Evolutionary conservation across 768 basidiomycete genomes (phyloP).

Genomic region (Mycena galericulata): DNA sequence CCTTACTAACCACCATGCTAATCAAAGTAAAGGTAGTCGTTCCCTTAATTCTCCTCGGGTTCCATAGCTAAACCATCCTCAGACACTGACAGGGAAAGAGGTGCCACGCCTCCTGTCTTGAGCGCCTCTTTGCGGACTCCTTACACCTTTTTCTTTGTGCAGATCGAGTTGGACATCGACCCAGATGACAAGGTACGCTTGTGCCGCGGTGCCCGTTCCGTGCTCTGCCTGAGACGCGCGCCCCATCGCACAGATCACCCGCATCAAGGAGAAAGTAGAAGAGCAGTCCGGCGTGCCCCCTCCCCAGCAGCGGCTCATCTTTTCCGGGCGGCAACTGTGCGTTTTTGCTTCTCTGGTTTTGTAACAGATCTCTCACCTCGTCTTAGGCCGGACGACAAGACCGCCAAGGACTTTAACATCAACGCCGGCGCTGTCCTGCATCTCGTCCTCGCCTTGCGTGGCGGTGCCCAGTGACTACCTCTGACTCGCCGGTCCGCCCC

Average conservation of each 20-base stretch:
- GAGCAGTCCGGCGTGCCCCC: constrained; percentile 99
- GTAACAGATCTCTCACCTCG: neutral
- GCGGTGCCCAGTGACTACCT: constrained; percentile 59
- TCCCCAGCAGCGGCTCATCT: constrained; percentile 94
- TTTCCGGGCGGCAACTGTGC: constrained; percentile 93
- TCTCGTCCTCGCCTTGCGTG: constrained; percentile 94
- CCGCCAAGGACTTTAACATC: constrained; percentile 86
- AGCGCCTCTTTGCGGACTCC: constrained; percentile 24
- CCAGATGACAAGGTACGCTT: constrained; percentile 80
- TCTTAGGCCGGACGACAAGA: constrained; percentile 90
- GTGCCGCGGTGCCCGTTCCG: neutral
- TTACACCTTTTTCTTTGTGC: constrained; percentile 19
- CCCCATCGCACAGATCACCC: constrained; percentile 71
- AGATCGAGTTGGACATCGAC: constrained; percentile 98
- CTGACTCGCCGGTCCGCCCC: constrained; percentile 1
- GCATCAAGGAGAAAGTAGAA: constrained; percentile 98
- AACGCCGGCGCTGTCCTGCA: constrained; percentile 89
- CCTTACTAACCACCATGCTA: constrained; percentile 62
- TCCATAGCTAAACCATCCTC: neutral
- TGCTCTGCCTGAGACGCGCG: neutral
- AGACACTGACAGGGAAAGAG: constrained; percentile 99
- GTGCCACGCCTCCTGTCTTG: constrained; percentile 57
- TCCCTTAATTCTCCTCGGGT: constrained; percentile 15
- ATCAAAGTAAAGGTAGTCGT: constrained; percentile 87
- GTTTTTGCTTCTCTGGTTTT: constrained; percentile 37